Evolutionary conservation across 495 filamentous ascomycete species (phyloP).

Genomic region (Penicillium cinerascens): DNA sequence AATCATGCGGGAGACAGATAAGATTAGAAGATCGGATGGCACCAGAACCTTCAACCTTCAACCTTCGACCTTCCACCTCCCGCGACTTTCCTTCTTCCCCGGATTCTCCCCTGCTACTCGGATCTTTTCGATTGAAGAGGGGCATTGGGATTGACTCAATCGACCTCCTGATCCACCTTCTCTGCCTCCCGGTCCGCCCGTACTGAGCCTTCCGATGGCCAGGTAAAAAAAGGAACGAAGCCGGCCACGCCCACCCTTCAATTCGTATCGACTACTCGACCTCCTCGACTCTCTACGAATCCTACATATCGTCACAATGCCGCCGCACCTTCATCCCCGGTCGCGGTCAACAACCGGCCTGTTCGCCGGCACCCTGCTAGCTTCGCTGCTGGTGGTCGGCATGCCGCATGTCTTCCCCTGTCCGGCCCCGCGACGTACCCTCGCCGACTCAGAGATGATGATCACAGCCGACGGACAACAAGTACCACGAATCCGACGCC

Average conservation of each 20-base stretch:
- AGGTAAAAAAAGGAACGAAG: constrained; percentile 12
- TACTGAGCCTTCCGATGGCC: constrained; percentile 8
- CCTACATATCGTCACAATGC: constrained; percentile 52
- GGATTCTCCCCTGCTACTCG: constrained; percentile 27
- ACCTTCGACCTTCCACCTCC: neutral
- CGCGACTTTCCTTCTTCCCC: constrained; percentile 39
- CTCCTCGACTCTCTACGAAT: neutral
- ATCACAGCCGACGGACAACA: constrained; percentile 47
- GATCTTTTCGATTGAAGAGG: neutral
- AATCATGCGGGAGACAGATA: constrained; percentile 38
- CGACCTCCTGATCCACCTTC: constrained; percentile 3
- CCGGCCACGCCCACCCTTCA: constrained; percentile 11
- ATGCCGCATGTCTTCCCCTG: constrained; percentile 92
- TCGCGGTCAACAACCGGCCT: constrained; percentile 87
- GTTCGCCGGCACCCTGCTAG: constrained; percentile 90
- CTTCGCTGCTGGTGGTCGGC: constrained; percentile 86
- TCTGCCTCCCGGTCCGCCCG: neutral
- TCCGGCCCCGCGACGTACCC: constrained; percentile 72
- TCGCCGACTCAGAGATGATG: constrained; percentile 64
- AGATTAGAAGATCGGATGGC: constrained; percentile 49
- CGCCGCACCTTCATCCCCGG: constrained; percentile 87
- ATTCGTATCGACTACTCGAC: neutral
- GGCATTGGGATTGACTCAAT: constrained; percentile 6
- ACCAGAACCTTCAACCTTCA: constrained; percentile 23
- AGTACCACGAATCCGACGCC: constrained; percentile 32